Evolutionary conservation across 1,139 yeast genomes (phyloP).

Genomic region (Blastobotrys buckinghamii): DNA sequence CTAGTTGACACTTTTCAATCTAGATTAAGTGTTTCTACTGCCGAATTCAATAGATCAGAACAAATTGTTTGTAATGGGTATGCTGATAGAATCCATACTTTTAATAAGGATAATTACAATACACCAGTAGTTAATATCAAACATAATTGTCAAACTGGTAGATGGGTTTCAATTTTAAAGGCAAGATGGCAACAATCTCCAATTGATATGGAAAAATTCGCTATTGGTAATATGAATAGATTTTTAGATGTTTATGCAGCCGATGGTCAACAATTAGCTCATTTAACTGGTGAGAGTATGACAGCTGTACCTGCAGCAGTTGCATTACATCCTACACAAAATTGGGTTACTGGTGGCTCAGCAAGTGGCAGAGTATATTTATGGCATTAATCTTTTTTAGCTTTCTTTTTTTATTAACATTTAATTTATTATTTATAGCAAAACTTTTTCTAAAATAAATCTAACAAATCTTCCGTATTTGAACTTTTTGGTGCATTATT

Average conservation of each 20-base stretch:
- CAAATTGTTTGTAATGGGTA: conserved; percentile 88
- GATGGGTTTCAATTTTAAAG: conserved; percentile 92
- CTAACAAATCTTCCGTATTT: conserved; percentile 49
- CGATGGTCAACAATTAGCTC: conserved; percentile 72
- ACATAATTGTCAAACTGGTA: conserved; percentile 92
- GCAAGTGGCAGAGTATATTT: conserved; percentile 89
- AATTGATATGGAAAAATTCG: conserved; percentile 70
- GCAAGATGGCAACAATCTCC: conserved; percentile 77
- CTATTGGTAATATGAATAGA: conserved; percentile 88
- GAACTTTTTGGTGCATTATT: conserved; percentile 13
- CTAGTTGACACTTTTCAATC: conserved; percentile 61
- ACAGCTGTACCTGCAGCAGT: conserved; percentile 93
- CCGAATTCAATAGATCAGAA: conserved; percentile 76
- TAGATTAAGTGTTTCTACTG: conserved; percentile 73
- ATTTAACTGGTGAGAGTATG: conserved; percentile 51
- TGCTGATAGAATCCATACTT: conserved; percentile 69
- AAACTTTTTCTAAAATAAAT: conserved; percentile 41
- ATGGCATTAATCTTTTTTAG: conserved; percentile 25
- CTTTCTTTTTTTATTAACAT: no score
- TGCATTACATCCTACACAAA: conserved; percentile 72
- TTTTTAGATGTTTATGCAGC: conserved; percentile 76
- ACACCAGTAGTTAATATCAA: conserved; percentile 55
- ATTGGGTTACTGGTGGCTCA: conserved; percentile 91
- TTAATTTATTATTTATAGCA: not conserved
- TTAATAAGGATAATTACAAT: conserved; percentile 41